A percentile compares a stretch with the other conserved stretches of the same genome.
phyloP scores from a whole-genome alignment of 208 protist genomes.

The Angomonas ambiguus region DNA sequence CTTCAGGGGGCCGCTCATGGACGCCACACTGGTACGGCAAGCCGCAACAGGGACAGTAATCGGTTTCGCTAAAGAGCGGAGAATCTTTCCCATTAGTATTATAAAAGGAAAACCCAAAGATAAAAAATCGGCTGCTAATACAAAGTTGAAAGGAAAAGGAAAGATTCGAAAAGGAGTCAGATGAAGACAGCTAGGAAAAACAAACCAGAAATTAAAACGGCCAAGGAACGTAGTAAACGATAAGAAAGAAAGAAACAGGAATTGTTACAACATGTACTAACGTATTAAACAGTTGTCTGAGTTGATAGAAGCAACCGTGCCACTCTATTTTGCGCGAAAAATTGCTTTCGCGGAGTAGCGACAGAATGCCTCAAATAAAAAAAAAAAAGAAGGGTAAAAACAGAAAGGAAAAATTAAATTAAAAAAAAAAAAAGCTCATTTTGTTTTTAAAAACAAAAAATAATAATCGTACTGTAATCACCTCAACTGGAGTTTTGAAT shows the following conservation, averaged over 20 bases:
- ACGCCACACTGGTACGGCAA: constrained; percentile 31
- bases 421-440: constrained; percentile 1
- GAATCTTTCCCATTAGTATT: constrained; percentile 26
- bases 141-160: background rate
- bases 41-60: constrained; percentile 41
- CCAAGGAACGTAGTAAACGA: too few species aligned
- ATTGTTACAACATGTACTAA: too few species aligned
- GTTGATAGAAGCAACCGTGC: too few species aligned
- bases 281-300: too few species aligned
- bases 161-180: too few species aligned
- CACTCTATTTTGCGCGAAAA: too few species aligned
- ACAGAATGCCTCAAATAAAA: background rate
- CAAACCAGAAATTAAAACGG: too few species aligned
- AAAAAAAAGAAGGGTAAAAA: background rate
- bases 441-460: background rate
- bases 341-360: background rate
- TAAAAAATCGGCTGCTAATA: constrained; percentile 3
- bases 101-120: background rate
- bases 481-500: background rate
- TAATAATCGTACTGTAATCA: background rate
- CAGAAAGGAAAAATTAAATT: constrained; percentile 9
- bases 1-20: constrained; percentile 70
- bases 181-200: too few species aligned
- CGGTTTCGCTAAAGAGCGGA: constrained; percentile 35
- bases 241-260: too few species aligned